A percentile compares a stretch with the other conserved stretches of the same genome.
Evolutionary conservation across 1,284 basidiomycete species (phyloP).

Genomic region (Boletus smithii): DNA sequence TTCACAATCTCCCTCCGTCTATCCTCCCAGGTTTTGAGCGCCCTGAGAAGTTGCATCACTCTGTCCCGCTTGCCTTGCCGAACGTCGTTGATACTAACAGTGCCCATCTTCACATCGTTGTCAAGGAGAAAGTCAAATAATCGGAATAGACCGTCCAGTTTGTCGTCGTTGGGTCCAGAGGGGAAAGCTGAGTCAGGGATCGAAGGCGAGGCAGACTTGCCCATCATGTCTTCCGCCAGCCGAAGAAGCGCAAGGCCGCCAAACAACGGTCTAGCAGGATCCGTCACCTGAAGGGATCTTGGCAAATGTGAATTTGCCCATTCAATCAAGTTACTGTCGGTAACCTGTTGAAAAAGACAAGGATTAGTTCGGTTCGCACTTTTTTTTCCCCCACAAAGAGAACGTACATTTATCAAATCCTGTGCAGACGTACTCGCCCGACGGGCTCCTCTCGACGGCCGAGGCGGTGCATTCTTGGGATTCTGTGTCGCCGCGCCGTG

Average conservation of each 20-base stretch:
- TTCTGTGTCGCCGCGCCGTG: no score
- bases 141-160: slow-evolving; percentile 84
- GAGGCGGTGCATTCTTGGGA: slow-evolving; percentile 44
- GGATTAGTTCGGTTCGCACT: background rate
- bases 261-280: slow-evolving; percentile 49
- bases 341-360: slow-evolving; percentile 10
- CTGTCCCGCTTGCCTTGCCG: slow-evolving; percentile 75
- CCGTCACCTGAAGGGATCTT: slow-evolving; percentile 57
- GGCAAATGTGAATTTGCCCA: slow-evolving; percentile 88
- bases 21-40: slow-evolving; percentile 76
- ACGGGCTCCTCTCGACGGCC: slow-evolving; percentile 62
- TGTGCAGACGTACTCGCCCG: slow-evolving; percentile 38
- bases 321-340: slow-evolving; percentile 60
- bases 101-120: slow-evolving; percentile 84
- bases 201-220: slow-evolving; percentile 59
- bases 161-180: slow-evolving; percentile 60
- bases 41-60: slow-evolving; percentile 72
- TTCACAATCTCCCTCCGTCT: slow-evolving; percentile 55
- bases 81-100: slow-evolving; percentile 88
- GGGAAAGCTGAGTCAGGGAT: slow-evolving; percentile 83
- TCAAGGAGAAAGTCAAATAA: slow-evolving; percentile 88
- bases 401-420: slow-evolving; percentile 38
- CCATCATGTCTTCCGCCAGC: slow-evolving; percentile 73
- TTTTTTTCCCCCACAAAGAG: background rate
- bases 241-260: slow-evolving; percentile 73